These are phyloP conservation scores for Quercus phellos DNA, from an alignment of 331 rosid genomes.

Conservation along the genomic window DNA sequence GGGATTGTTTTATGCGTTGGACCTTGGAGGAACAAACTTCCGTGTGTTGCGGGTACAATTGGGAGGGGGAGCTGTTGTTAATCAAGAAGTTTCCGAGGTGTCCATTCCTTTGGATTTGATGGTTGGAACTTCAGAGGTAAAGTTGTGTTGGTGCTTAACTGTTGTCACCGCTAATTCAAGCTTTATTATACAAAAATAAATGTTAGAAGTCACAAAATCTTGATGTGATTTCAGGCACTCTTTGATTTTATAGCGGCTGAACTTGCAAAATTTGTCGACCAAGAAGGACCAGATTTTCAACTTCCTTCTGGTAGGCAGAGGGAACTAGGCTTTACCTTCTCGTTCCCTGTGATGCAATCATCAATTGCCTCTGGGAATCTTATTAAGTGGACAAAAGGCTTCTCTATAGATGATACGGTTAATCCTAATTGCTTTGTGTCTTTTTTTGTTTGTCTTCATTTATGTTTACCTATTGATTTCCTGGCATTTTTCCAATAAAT, in stretches of 20 bases:
- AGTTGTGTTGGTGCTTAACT: conserved; percentile 24
- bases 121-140: conserved; percentile 76
- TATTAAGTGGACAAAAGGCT: conserved; percentile 95
- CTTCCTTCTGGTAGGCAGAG: conserved; percentile 81
- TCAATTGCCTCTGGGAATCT: conserved; percentile 85
- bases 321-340: conserved; percentile 96
- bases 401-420: conserved; percentile 72
- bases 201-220: conserved; percentile 4
- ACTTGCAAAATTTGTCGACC: conserved; percentile 69
- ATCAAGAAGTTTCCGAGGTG: conserved; percentile 66
- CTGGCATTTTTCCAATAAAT: not conserved
- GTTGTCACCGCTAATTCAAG: not conserved
- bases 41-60: conserved; percentile 83
- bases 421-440: conserved; percentile 25
- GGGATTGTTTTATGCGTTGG: conserved; percentile 87
- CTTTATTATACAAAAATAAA: conserved; percentile 10
- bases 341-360: conserved; percentile 86
- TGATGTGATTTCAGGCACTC: conserved; percentile 58
- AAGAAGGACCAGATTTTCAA: conserved; percentile 71
- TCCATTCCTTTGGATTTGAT: conserved; percentile 92
- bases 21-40: conserved; percentile 97
- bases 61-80: conserved; percentile 66
- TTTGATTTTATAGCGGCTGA: conserved; percentile 79
- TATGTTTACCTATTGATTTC: conserved; percentile 2
- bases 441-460: not conserved